A percentile compares a stretch with the other conserved stretches of the same genome.
Evolutionary conservation across 2,329 filamentous ascomycete species (phyloP).

Genomic region (Coniochaeta pulveracea): DNA sequence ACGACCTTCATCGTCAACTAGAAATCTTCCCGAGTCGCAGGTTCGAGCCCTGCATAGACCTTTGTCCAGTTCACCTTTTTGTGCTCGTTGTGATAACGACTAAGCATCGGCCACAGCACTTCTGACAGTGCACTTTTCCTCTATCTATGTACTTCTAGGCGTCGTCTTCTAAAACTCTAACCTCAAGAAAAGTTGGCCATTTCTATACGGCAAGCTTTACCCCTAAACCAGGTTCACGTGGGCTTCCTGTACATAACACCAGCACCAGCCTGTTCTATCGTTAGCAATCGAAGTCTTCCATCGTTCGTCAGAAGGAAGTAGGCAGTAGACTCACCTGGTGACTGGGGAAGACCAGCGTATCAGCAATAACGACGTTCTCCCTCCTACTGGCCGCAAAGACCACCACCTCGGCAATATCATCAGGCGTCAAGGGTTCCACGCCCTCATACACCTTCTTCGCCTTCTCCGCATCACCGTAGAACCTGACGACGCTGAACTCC

Average conservation of each 20-base stretch:
- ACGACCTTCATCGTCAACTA: not conserved
- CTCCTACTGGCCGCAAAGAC: slow-evolving; percentile 75
- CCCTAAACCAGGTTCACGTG: not conserved
- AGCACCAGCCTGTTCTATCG: slow-evolving; percentile 17
- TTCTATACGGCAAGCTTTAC: no score
- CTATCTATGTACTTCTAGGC: no score
- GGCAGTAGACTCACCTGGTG: slow-evolving; percentile 62
- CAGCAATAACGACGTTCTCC: slow-evolving; percentile 85
- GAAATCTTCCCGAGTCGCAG: slow-evolving; percentile 5
- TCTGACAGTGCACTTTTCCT: no score
- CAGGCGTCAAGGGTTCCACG: slow-evolving; percentile 72
- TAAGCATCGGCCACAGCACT: no score
- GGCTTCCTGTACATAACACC: slow-evolving; percentile 19
- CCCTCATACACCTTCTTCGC: slow-evolving; percentile 85
- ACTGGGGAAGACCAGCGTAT: slow-evolving; percentile 77
- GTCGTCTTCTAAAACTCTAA: no score
- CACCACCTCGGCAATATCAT: slow-evolving; percentile 83
- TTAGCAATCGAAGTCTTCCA: slow-evolving; percentile 1
- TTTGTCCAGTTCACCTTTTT: slow-evolving; percentile 2
- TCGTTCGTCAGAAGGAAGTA: not conserved
- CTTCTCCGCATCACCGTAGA: slow-evolving; percentile 79
- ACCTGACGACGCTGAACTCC: slow-evolving; percentile 81
- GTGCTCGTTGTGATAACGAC: no score
- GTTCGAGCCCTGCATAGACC: slow-evolving; percentile 4
- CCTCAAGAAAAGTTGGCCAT: no score